A percentile compares a stretch with the other conserved stretches of the same genome.
These are phyloP conservation scores for Huntiella decipiens DNA, from an alignment of 2,329 filamentous ascomycete genomes.

Conservation along the genomic window DNA sequence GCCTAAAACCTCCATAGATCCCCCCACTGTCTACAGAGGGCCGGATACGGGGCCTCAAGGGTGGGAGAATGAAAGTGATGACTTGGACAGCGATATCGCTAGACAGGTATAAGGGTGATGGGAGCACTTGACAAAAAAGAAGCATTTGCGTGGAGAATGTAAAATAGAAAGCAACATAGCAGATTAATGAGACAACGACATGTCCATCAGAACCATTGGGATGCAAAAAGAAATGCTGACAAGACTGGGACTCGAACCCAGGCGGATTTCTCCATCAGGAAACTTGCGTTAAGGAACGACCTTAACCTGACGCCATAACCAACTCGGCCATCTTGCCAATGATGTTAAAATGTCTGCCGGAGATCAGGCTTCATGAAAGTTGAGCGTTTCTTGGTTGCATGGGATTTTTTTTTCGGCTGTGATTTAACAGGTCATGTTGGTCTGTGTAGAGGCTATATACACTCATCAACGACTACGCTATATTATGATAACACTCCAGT, in stretches of 20 bases:
- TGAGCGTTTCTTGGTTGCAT: no score
- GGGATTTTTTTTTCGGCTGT: no score
- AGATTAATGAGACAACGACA: not conserved
- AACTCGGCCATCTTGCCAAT: slow-evolving; percentile 19
- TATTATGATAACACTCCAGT: no score
- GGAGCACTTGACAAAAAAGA: no score
- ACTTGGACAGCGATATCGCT: not conserved
- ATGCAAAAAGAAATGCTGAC: not conserved
- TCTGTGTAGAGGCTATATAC: no score
- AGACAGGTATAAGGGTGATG: no score
- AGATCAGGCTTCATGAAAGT: no score
- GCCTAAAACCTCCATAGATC: not conserved
- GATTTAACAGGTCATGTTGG: no score
- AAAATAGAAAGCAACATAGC: not conserved
- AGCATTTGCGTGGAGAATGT: no score
- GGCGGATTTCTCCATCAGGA: slow-evolving; percentile 11
- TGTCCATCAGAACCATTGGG: not conserved
- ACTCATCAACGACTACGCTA: no score
- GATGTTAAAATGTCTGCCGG: no score
- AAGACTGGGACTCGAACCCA: slow-evolving; percentile 11
- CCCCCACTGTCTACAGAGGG: not conserved
- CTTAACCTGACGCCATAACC: slow-evolving; percentile 21
- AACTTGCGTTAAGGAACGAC: slow-evolving; percentile 13
- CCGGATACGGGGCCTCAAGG: not conserved
- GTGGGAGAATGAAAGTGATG: slow-evolving; percentile 4